Evolutionary conservation across 768 basidiomycete species (phyloP), one percentile per base, ranked within the genome.

Genomic region (Pisolithus marmoratus): DNA sequence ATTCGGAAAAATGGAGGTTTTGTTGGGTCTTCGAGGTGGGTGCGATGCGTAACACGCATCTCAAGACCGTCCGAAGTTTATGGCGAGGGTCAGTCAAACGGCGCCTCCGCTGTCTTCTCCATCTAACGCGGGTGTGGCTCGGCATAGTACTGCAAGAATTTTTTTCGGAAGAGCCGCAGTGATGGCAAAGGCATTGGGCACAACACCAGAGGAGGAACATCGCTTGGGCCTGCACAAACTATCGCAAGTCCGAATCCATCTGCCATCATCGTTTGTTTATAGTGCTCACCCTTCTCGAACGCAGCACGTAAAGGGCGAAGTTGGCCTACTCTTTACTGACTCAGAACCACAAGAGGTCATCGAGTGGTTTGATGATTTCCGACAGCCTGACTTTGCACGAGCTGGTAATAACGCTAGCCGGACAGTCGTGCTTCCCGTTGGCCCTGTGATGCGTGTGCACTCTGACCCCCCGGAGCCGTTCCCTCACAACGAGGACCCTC

Each of bases 401-500:
- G 76, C 88, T 57, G 93, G 94, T 42, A 94, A 93, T 65, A 67
- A 72, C 26, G 93, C 94, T 4, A 76, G 78, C 43, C 78, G 83
- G 54, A 86, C 87, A 0, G 80, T 96, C 51, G 72, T 76, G 29
- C 74, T 99, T 17, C 88, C 93, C 15, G 80, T 71, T 53, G 94
- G 94, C 34, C 91, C 95, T 20, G 82, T 97, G 50, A 80, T 94
- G 84, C 80, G 82, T 55, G 79, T 78, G 40, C 78, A 87, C 64
- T 85, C 87, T 3, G 85, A 88, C 56, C 88, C 87, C 0, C 81
- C 87, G 37, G 86, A 94, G 58, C 87, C 91, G 2, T 94, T 98
- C 69, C 93, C 96, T 36, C 94, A 97, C 68, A 94, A 93, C 61
- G 93, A 98, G 73, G 96, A 99, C 56, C 94, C 94, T 20, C 95